Evolutionary conservation across 257 asterid genomes (phyloP).

Genomic region (Ilex aquifolium): DNA sequence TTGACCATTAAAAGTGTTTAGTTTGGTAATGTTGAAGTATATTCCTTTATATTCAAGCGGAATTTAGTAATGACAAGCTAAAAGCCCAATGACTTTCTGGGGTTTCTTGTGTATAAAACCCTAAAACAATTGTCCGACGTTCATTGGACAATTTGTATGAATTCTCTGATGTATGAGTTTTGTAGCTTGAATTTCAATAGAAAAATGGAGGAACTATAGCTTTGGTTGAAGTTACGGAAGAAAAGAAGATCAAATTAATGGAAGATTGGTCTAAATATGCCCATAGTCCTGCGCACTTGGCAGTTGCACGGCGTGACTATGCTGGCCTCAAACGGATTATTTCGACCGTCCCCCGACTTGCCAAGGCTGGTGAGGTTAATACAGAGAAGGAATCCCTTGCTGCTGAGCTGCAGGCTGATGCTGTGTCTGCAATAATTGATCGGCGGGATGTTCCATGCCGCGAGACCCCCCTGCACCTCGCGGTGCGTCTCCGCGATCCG

Average conservation of each 20-base stretch:
- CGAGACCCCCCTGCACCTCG: conserved; percentile 95
- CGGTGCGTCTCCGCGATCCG: conserved; percentile 72
- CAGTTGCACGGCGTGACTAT: conserved; percentile 68
- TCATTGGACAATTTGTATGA: too few species aligned
- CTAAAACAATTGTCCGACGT: too few species aligned
- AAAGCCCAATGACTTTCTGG: too few species aligned
- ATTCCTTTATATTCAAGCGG: too few species aligned
- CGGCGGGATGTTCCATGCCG: conserved; percentile 95
- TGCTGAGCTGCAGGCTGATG: conserved; percentile 82
- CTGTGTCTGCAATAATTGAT: conserved; percentile 69
- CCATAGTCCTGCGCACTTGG: conserved; percentile 88
- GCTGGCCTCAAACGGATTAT: conserved; percentile 55
- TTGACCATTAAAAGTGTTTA: too few species aligned
- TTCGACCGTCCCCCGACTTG: conserved; percentile 61
- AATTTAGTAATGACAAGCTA: too few species aligned
- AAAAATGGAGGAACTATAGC: conserved; percentile 9
- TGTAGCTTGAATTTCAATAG: too few species aligned
- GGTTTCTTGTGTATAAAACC: too few species aligned
- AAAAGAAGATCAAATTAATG: conserved; percentile 29
- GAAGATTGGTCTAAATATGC: conserved; percentile 78
- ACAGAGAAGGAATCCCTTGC: conserved; percentile 74
- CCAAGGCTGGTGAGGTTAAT: conserved; percentile 91
- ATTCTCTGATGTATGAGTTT: too few species aligned
- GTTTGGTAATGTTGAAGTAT: too few species aligned
- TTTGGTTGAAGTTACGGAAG: conserved; percentile 21